Percentiles rank a stretch among this genome's conserved stretches.
Evolutionary conservation across 1,284 basidiomycete genomes (phyloP).

Genomic region (Cystobasidium slooffiae): DNA sequence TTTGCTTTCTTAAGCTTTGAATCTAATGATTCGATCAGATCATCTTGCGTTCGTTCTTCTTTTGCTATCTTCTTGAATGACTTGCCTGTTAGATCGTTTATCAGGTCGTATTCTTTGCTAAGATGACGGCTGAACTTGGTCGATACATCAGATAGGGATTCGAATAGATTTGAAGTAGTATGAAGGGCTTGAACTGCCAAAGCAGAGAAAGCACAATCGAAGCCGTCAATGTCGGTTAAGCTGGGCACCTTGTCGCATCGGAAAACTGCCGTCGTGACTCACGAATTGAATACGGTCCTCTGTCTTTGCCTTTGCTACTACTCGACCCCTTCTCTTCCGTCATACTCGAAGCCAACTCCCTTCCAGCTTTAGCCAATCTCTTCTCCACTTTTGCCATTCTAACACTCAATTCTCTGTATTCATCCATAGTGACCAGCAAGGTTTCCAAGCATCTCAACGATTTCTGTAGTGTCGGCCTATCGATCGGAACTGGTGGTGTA

Average conservation of each 20-base stretch:
- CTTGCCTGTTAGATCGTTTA: slow-evolving; percentile 55
- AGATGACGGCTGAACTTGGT: slow-evolving; percentile 53
- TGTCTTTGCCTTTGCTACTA: background rate
- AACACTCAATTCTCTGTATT: slow-evolving; percentile 53
- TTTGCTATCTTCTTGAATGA: slow-evolving; percentile 56
- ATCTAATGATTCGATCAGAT: slow-evolving; percentile 52
- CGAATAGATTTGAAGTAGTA: slow-evolving; percentile 52
- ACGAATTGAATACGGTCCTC: background rate
- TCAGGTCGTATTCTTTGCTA: slow-evolving; percentile 54
- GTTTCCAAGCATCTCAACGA: slow-evolving; percentile 53
- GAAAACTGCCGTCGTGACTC: background rate
- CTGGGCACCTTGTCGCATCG: background rate
- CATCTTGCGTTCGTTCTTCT: slow-evolving; percentile 55
- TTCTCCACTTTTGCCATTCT: slow-evolving; percentile 54
- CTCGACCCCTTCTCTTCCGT: background rate
- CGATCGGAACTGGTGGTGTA: slow-evolving; percentile 44
- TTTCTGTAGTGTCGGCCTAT: slow-evolving; percentile 54
- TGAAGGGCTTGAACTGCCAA: slow-evolving; percentile 49
- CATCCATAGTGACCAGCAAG: slow-evolving; percentile 54
- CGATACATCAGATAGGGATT: slow-evolving; percentile 51
- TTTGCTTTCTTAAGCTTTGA: slow-evolving; percentile 56
- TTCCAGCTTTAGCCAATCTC: slow-evolving; percentile 52
- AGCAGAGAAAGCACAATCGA: background rate
- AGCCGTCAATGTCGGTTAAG: background rate
- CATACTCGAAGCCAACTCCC: slow-evolving; percentile 49